Percentiles rank a stretch among this genome's conserved stretches.
These are phyloP conservation scores for Stemphylium beticola DNA, from an alignment of 2,329 filamentous ascomycete species.

Conservation along the genomic window DNA sequence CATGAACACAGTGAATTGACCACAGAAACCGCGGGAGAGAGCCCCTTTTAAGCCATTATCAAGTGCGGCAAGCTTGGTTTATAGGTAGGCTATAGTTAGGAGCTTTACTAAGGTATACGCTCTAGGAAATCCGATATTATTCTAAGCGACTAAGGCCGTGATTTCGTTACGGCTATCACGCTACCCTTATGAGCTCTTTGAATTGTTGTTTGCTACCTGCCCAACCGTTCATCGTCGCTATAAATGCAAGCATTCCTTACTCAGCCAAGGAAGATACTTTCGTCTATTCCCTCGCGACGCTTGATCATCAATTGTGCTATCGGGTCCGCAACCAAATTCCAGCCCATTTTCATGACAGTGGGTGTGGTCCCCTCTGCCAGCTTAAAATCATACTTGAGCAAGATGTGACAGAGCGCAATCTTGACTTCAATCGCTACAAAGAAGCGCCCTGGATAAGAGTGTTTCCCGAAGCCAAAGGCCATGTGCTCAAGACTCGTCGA, in stretches of 20 bases:
- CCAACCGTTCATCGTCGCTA: neutral
- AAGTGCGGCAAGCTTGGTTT: too few relatives aligned
- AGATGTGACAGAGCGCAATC: neutral
- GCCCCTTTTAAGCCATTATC: too few relatives aligned
- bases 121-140: too few relatives aligned
- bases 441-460: neutral
- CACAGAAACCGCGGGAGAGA: too few relatives aligned
- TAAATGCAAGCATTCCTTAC: neutral
- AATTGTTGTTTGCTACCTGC: too few relatives aligned
- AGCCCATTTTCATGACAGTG: neutral
- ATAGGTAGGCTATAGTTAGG: too few relatives aligned
- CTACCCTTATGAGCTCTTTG: too few relatives aligned
- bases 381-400: neutral
- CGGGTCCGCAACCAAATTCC: neutral
- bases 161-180: too few relatives aligned
- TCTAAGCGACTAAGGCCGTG: too few relatives aligned
- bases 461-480: constrained; percentile 21
- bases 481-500: constrained; percentile 17
- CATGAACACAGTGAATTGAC: too few relatives aligned
- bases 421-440: neutral
- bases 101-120: too few relatives aligned
- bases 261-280: neutral
- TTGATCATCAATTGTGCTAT: neutral
- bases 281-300: neutral
- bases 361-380: neutral